These are phyloP conservation scores for Euphorbia neoarborescens DNA, from an alignment of 441 rosid genomes.

Conservation along the genomic window DNA sequence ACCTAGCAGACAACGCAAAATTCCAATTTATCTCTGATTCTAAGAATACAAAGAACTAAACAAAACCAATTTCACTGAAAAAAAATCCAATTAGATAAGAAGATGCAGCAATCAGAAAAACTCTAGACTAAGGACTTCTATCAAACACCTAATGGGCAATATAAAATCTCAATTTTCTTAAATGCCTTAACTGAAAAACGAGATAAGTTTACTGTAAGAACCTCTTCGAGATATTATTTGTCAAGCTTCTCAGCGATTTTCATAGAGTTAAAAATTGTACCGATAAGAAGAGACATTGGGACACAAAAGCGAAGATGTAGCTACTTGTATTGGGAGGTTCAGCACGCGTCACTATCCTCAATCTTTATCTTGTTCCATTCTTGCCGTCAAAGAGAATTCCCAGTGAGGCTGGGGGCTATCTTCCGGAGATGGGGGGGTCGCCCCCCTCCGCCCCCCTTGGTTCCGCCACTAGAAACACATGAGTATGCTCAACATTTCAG, in stretches of 20 bases:
- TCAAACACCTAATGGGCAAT: background rate
- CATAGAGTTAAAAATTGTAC: constrained; percentile 57
- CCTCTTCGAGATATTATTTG: constrained; percentile 64
- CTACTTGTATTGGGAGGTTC: constrained; percentile 45
- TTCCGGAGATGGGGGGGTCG: too few species aligned
- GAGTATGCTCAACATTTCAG: too few species aligned
- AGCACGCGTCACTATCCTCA: constrained; percentile 48
- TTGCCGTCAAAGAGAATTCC: constrained; percentile 16
- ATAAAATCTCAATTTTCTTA: background rate
- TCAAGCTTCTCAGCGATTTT: constrained; percentile 69
- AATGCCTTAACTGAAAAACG: background rate
- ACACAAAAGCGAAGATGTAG: constrained; percentile 51
- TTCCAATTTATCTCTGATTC: background rate
- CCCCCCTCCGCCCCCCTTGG: too few species aligned
- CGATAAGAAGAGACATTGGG: constrained; percentile 59
- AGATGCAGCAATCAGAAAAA: background rate
- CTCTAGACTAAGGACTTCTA: background rate
- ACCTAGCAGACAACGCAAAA: too few species aligned
- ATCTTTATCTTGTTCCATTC: constrained; percentile 28
- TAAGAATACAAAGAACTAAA: background rate
- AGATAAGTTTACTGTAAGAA: constrained; percentile 17
- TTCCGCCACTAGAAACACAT: too few species aligned
- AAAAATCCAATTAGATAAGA: background rate
- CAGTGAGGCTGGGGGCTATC: background rate
- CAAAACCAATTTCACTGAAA: background rate